Base-by-base conservation (phyloP, 805 yeast genomes). In the Zygosaccharomyces siamensis region DNA sequence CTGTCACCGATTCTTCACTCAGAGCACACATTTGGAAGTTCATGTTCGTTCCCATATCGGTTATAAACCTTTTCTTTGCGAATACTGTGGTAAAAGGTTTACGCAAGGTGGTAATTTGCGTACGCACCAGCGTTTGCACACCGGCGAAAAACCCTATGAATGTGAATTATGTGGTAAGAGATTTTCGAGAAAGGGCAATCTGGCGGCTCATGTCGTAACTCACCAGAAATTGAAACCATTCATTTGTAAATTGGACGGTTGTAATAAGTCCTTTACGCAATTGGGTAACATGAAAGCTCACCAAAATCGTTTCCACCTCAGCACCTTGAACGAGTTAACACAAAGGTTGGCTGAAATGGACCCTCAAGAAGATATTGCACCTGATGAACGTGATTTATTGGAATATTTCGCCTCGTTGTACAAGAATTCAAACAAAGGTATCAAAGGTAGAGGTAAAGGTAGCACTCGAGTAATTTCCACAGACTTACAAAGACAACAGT, bases 221-320 rank as follows among this genome's bases (percentile, higher is more conserved):
- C 97, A 89, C 68, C 83, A 82, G 48, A 81, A 86, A 58, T 72
- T 79, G 48, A 83, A 86, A 60, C 97, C 96, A 5, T 87, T 74
- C 62, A 77, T 78, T 48, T 90, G 97, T 69, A 80, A 79, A 58
- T 74, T 90, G 51, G 96, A 89, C 65, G 74, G 77, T 50, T 90
- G 97, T 69, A 81, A 79, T 56, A 89, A 89, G 69, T 76, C 84
- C 4, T 90, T 90, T 61, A 86, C 97, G 1, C 98, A 90, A 70
- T 73, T 90, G 58, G 97, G 97, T 3, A 90, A 90, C 62, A 76
- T 90, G 73, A 90, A 92, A 68, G 86, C 95, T 1, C 98, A 92
- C 67, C 98, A 90, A 63, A 92, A 90, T 68, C 75, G 90, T 58
- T 89, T 89, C 62, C 98, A 89, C 66, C 68, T 81, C 54, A 79